These are phyloP conservation scores for Candida fluviatilis DNA, from an alignment of 805 yeast genomes.

Conservation along the genomic window DNA sequence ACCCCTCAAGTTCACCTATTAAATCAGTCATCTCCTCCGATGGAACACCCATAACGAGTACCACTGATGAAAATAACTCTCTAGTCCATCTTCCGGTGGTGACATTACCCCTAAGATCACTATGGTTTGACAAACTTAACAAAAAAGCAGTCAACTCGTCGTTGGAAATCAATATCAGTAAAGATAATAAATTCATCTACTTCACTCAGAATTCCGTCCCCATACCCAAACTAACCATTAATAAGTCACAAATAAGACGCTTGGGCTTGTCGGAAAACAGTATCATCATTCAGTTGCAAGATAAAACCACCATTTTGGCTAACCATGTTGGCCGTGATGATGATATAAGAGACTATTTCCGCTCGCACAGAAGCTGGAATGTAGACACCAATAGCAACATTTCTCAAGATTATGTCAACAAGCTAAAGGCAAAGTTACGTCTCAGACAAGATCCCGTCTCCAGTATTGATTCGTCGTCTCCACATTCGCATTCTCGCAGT, in stretches of 20 bases:
- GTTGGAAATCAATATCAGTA: conserved; percentile 8
- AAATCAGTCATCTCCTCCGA: not conserved
- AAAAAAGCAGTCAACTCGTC: not conserved
- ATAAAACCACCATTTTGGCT: conserved; percentile 8
- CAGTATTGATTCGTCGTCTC: not conserved
- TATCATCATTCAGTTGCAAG: conserved; percentile 10
- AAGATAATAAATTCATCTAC: conserved; percentile 8
- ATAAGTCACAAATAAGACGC: not conserved
- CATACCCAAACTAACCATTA: conserved; percentile 9
- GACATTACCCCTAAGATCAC: not conserved
- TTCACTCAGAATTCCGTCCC: conserved; percentile 8
- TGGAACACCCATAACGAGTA: no score
- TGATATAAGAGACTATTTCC: conserved; percentile 9
- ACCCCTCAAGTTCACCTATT: not conserved
- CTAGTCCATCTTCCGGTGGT: not conserved
- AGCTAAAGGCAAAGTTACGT: not conserved
- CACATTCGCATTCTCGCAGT: no score
- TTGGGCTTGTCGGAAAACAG: conserved; percentile 1
- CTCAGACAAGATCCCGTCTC: not conserved
- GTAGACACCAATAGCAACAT: conserved; percentile 2
- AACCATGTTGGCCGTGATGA: conserved; percentile 10
- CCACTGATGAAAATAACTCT: no score
- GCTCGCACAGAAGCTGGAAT: conserved; percentile 5
- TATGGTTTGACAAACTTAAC: conserved; percentile 1
- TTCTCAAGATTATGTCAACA: conserved; percentile 1